phyloP scores from a whole-genome alignment of 352 stramenopile genomes.

The Globisporangium ultimum region DNA sequence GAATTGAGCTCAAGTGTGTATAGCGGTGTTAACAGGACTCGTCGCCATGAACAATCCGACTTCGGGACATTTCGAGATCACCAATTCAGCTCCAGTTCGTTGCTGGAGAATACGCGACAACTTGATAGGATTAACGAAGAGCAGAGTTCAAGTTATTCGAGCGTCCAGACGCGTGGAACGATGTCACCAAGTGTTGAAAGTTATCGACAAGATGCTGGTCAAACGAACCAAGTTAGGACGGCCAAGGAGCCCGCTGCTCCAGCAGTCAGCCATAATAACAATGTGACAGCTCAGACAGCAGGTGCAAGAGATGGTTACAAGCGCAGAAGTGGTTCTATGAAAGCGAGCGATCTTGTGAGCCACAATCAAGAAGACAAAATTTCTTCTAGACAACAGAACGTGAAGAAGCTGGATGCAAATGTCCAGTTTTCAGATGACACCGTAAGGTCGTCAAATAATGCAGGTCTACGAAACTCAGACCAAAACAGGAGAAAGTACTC shows the following conservation, averaged over 20 bases:
- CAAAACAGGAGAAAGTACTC: not conserved
- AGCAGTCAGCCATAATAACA: not conserved
- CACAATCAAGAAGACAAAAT: not conserved
- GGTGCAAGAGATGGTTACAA: not conserved
- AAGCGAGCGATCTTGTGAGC: not conserved
- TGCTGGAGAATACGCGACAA: not conserved
- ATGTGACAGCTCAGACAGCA: not conserved
- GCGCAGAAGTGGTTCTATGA: not conserved
- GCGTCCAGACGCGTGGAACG: not conserved
- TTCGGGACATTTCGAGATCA: not conserved
- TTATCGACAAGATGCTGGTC: not conserved
- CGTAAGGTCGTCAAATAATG: not conserved
- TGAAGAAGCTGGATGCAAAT: not conserved
- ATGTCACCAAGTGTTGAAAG: not conserved
- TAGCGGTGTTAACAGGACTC: not conserved
- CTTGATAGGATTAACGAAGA: not conserved
- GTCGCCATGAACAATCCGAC: not conserved
- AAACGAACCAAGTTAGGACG: not conserved
- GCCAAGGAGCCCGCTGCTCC: not conserved
- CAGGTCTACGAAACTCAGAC: not conserved
- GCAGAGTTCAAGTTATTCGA: slow-evolving; percentile 1
- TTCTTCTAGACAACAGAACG: not conserved
- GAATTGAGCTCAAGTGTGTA: not conserved
- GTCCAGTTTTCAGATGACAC: not conserved
- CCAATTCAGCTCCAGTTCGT: not conserved